Base-by-base conservation (phyloP, 306 rosid genomes). In the Potentilla sterilis region DNA sequence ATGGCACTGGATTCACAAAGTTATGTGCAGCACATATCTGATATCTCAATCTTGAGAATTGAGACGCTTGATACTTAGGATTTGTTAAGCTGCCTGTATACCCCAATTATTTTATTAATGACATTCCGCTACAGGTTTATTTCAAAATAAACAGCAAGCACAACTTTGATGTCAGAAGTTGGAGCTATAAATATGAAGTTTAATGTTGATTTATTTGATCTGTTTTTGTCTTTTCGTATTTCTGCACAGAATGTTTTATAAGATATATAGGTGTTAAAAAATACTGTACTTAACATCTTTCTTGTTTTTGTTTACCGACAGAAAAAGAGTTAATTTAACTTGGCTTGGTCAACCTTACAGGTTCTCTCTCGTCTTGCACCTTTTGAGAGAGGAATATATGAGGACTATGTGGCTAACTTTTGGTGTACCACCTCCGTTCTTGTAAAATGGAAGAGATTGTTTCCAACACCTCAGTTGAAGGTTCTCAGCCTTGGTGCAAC, bases 371-470 rank as follows among this genome's bases (percentile, higher is more conserved):
- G 96, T 32, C 93, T 95, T 72, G 92, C 96, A 74, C 98, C 97
- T 46, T 95, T 95, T 72, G 98, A 95, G 81, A 84, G 98, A 80
- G 98, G 98, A 49, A 75, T 95, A 86, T 92, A 86, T 70, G 98
- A 92, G 87, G 98, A 95, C 76, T 95, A 92, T 41, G 97, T 95
- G 69, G 99, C 97, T 69, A 95, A 88, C 80, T 90, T 95, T 85
- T 95, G 99, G 99, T 95, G 97, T 76, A 82, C 97, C 58, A 87
- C 97, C 58, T 95, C 97, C 11, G 82, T 90, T 80, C 77, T 92
- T 74, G 76, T 95, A 65, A 90, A 95, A 83, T 95, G 99, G 99
- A 95, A 95, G 86, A 92, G 88, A 81, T 81, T 90, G 72, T 88
- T 92, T 72, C 55, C 91, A 73, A 82, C 92, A 64, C 83, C 83